Base-by-base conservation (phyloP, 768 basidiomycete genomes). In the Pleurotus sapidus region DNA sequence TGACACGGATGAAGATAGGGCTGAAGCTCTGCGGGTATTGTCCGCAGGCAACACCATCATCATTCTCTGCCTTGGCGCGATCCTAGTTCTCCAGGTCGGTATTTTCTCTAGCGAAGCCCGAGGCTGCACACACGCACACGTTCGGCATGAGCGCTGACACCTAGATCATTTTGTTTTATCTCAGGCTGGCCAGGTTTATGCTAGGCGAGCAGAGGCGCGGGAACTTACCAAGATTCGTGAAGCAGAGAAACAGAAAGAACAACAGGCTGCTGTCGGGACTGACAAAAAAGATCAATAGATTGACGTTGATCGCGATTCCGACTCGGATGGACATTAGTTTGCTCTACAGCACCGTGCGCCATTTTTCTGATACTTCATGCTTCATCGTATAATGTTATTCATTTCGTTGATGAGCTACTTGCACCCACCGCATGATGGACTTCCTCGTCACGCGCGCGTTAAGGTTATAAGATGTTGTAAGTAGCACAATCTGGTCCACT, bases 31-130 rank as follows among this genome's bases (percentile, higher is more conserved):
- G 68, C 83, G 83, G 53, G 78, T 97, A 4, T 76, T 96, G 20
- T 84, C 88, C 24, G 95, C 95, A 5, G 94, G 88, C 8, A 96
- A 97, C 67, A 83, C 91, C 49, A 87, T 98, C 58, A 87, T 93
- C 54, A 85, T 87, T 54, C 76, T 84, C 5, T 78, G 84, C 50
- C 77, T 94, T 12, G 79, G 80, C 17, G 81, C 79, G 8, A 79
- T 94, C 54, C 76, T 94, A 18, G 66, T 74, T 30, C 75, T 94
- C 55, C 92, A 94, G 83, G 91, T 89, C 67, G 70, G 83, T 72
- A 20, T 39, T 49, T 38, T 24, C 23, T 46, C 57, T 53, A 57
- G 61, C 25, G 63, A 62, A 34, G 30, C 30, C 9, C 9, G 30
- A 34, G 30, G 30, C 30, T 60, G 43, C 14, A 55, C 55, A 18